Base-by-base conservation (phyloP, 2,329 filamentous ascomycete genomes). In the Calonectria crousiana region DNA sequence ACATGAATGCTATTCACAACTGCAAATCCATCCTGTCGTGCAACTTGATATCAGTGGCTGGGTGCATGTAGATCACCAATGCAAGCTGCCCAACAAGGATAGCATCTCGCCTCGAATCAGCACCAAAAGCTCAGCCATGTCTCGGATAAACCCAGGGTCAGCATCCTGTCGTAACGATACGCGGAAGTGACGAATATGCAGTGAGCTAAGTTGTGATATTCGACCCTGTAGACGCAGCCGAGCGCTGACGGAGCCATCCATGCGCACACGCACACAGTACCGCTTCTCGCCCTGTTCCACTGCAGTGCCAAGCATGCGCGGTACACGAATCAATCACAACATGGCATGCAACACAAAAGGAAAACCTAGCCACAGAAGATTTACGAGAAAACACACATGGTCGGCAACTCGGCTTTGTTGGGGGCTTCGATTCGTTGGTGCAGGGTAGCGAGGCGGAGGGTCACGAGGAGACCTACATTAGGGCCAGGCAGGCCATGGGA, bases 371-470 rank as follows among this genome's bases (percentile, higher is more conserved):
- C 34, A 41, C 56, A 62, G 28, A 41, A 41, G 6, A 18, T 30
- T 23, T 32, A 34, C 41, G 60, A 44, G 41, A 23, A 49, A 49
- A 23, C 20, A 28, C 28, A n/a, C 28, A 38, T 9, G 14, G 20
- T 44, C 38, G 41, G 56, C 11, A 62, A 62, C 13, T n/a, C 18
- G 60, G 60, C 60, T 65, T 49, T 65, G 41, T 23, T 65, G 60
- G 60, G 38, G 23, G 44, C 20, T 23, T 23, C 11, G 18, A 16
- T 36, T 60, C 26, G 28, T 65, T 65, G 60, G 60, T 49, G 38
- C 56, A 62, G 56, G 56, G 56, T 62, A 65, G 14, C 60, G 41
- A 65, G 60, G 34, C 52, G 28, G 34, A 47, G 41, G 60, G 41
- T 65, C 60, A 65, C 60, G 60, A 49, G 60, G 28, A 34, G 26